These are phyloP conservation scores for Macrocybe gigantea DNA, from an alignment of 768 basidiomycete genomes.

Conservation along the genomic window DNA sequence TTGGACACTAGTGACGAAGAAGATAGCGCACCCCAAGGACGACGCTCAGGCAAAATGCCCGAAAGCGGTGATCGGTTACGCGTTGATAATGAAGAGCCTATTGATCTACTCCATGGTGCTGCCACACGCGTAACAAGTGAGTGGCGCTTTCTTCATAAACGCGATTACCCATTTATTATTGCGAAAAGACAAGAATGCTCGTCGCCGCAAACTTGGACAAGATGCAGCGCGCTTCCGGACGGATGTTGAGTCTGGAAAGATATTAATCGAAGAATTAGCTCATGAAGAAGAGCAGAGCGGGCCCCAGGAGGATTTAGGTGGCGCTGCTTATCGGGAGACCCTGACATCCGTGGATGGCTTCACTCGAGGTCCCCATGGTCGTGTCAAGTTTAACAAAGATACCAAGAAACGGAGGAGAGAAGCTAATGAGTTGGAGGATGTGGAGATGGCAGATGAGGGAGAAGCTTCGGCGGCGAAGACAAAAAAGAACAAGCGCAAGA, in stretches of 20 bases:
- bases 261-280: constrained; percentile 63
- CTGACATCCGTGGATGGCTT: constrained; percentile 87
- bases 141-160: constrained; percentile 19
- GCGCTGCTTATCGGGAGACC: constrained; percentile 79
- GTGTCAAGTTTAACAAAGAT: constrained; percentile 93
- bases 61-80: constrained; percentile 59
- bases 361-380: constrained; percentile 76
- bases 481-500: constrained; percentile 52
- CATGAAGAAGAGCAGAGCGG: constrained; percentile 40
- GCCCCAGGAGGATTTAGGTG: constrained; percentile 48
- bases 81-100: constrained; percentile 87
- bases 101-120: constrained; percentile 87
- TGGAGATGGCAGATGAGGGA: constrained; percentile 68
- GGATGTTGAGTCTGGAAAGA: constrained; percentile 76
- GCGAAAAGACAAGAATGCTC: constrained; percentile 23
- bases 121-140: constrained; percentile 64
- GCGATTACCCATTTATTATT: background rate
- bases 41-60: constrained; percentile 25
- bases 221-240: constrained; percentile 85
- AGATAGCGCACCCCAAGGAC: constrained; percentile 21
- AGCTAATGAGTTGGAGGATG: constrained; percentile 55
- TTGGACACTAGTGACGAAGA: constrained; percentile 68
- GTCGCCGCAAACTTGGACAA: constrained; percentile 75
- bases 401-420: constrained; percentile 88
- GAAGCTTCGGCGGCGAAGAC: constrained; percentile 37